Evolutionary conservation across 495 filamentous ascomycete species (phyloP).

Genomic region (Cercophora newfieldiana): DNA sequence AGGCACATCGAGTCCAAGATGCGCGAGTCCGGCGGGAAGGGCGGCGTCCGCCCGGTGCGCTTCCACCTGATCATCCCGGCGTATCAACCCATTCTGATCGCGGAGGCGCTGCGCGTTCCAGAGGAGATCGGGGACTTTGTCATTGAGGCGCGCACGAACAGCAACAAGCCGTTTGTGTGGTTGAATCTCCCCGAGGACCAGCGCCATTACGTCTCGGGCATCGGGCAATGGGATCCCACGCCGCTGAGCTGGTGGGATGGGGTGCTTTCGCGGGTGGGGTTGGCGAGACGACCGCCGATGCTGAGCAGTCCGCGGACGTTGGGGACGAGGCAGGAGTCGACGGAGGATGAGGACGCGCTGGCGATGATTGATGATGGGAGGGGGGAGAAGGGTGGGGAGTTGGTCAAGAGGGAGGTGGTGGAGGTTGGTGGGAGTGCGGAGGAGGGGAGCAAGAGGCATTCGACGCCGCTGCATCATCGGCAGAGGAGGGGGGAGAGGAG

Average conservation of each 20-base stretch:
- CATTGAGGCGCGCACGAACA: constrained; percentile 26
- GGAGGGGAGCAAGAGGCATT: not conserved
- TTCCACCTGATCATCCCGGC: constrained; percentile 28
- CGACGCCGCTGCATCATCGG: constrained; percentile 14
- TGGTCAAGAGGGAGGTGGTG: not conserved
- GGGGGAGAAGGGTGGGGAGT: not conserved
- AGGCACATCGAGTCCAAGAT: constrained; percentile 9
- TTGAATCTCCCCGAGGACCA: constrained; percentile 26
- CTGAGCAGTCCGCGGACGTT: not conserved
- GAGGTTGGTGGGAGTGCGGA: not conserved
- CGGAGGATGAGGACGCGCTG: constrained; percentile 4
- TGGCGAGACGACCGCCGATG: not conserved
- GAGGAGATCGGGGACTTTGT: constrained; percentile 28
- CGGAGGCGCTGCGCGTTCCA: constrained; percentile 24
- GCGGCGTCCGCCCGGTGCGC: constrained; percentile 9
- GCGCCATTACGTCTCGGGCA: constrained; percentile 18
- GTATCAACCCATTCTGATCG: constrained; percentile 26
- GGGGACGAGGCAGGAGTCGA: constrained; percentile 3
- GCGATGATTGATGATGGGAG: constrained; percentile 7
- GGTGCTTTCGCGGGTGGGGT: not conserved
- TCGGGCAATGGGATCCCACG: constrained; percentile 23
- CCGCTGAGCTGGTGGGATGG: constrained; percentile 12
- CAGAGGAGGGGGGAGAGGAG: not conserved
- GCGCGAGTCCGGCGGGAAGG: constrained; percentile 5
- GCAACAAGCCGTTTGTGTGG: constrained; percentile 26